A percentile compares a stretch with the other conserved stretches of the same genome.
These are phyloP conservation scores for Panicum miliaceum DNA, from an alignment of 176 grass and related monocot species.

Conservation along the genomic window DNA sequence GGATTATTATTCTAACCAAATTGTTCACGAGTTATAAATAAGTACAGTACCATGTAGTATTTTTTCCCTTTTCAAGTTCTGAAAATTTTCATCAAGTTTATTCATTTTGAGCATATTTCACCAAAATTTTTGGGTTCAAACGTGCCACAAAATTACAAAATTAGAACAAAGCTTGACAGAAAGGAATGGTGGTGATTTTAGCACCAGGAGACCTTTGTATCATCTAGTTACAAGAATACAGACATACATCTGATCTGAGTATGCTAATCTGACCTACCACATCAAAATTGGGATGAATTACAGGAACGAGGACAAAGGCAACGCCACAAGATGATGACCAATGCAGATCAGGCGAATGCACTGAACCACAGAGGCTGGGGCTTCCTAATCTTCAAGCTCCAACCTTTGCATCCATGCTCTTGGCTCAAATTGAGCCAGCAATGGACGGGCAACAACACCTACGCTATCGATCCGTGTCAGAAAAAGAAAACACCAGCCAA, in stretches of 20 bases:
- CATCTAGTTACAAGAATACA: constrained; percentile 24
- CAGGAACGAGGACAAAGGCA: constrained; percentile 17
- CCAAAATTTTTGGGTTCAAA: neutral
- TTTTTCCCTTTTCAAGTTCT: neutral
- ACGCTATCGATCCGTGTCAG: constrained; percentile 40
- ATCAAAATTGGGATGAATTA: constrained; percentile 63
- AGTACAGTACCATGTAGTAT: neutral
- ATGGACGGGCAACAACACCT: constrained; percentile 40
- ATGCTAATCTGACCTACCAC: constrained; percentile 42
- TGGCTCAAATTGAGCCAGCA: constrained; percentile 23
- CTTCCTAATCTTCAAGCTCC: constrained; percentile 56
- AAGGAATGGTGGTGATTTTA: constrained; percentile 22
- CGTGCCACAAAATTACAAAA: neutral
- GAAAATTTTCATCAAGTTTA: no score
- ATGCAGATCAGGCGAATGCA: constrained; percentile 34
- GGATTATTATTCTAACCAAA: neutral
- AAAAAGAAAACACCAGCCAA: constrained; percentile 45
- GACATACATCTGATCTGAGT: constrained; percentile 43
- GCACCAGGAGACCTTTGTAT: neutral
- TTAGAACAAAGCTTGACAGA: neutral
- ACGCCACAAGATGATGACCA: constrained; percentile 9
- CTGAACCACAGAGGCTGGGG: constrained; percentile 35
- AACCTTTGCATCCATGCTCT: constrained; percentile 28
- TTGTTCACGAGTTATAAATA: neutral
- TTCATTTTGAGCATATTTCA: neutral